Conservation (phyloP, 345 rosid species). For the Populus deltoides region DNA sequence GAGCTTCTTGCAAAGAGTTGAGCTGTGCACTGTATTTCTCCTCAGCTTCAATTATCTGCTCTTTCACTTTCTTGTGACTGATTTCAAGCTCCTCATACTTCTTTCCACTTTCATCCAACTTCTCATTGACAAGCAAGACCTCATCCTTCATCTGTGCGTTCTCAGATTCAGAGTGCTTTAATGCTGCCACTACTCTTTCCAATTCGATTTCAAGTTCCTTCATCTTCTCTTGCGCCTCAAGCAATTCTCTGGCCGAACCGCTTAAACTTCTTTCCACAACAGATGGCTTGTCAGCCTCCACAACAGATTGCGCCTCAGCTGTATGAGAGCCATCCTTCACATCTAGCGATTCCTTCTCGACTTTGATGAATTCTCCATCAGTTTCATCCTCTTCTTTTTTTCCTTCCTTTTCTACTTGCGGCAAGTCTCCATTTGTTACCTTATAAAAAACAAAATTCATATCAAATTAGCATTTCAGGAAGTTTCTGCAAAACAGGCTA, state of each 20-base stretch:
- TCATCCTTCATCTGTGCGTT: constrained; percentile 55
- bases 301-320: constrained; percentile 18
- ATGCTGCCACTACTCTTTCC: constrained; percentile 61
- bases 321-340: constrained; percentile 46
- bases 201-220: constrained; percentile 75
- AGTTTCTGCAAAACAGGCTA: not conserved
- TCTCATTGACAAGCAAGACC: constrained; percentile 48
- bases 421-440: constrained; percentile 53
- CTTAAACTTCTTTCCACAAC: constrained; percentile 47
- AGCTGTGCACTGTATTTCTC: constrained; percentile 58
- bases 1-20: constrained; percentile 54
- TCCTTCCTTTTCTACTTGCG: constrained; percentile 39
- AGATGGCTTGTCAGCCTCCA: constrained; percentile 27
- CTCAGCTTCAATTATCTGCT: constrained; percentile 60
- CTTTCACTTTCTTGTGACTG: constrained; percentile 59
- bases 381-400: constrained; percentile 83
- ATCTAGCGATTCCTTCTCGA: constrained; percentile 78
- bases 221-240: constrained; percentile 79
- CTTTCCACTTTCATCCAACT: constrained; percentile 55
- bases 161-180: constrained; percentile 70
- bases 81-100: constrained; percentile 62
- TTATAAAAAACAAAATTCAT: not conserved
- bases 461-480: not conserved
- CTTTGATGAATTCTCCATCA: constrained; percentile 85
- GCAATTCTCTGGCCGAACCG: constrained; percentile 60